Evolutionary conservation across 768 basidiomycete species (phyloP).

Genomic region (Tephrocybe sp.): DNA sequence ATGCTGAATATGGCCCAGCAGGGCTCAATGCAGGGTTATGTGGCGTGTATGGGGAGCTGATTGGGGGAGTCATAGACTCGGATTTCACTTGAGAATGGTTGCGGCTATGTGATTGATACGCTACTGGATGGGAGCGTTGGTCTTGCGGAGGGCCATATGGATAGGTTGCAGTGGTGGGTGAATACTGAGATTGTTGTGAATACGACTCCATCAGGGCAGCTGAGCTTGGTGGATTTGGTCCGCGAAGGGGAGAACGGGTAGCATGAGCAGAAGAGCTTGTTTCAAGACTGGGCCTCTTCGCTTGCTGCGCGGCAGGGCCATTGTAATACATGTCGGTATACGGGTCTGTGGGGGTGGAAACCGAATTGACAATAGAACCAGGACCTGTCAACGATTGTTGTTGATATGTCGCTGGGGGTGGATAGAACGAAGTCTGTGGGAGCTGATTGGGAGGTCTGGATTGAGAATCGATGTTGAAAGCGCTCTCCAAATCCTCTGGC

Average conservation of each 20-base stretch:
- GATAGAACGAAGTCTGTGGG: slow-evolving; percentile 51
- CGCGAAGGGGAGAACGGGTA: slow-evolving; percentile 62
- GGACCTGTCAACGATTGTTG: slow-evolving; percentile 40
- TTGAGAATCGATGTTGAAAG: slow-evolving; percentile 38
- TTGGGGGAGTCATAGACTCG: slow-evolving; percentile 48
- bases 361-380: slow-evolving; percentile 27
- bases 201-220: slow-evolving; percentile 66
- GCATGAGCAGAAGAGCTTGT: slow-evolving; percentile 44
- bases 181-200: slow-evolving; percentile 65
- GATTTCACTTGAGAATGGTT: slow-evolving; percentile 54
- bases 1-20: slow-evolving; percentile 32
- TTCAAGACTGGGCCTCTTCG: slow-evolving; percentile 59
- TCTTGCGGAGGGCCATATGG: slow-evolving; percentile 43
- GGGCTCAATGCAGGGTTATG: slow-evolving; percentile 40
- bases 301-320: slow-evolving; percentile 41
- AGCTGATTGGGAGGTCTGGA: slow-evolving; percentile 40
- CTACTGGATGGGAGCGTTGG: slow-evolving; percentile 34
- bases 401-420: slow-evolving; percentile 56
- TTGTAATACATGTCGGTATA: slow-evolving; percentile 66
- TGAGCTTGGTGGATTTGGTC: slow-evolving; percentile 43
- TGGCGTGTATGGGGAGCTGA: slow-evolving; percentile 54
- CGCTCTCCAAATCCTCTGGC: slow-evolving; percentile 63
- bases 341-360: slow-evolving; percentile 41
- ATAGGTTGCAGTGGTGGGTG: slow-evolving; percentile 54
- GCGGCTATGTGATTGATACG: slow-evolving; percentile 57